phyloP scores from a whole-genome alignment of 2,329 filamentous ascomycete genomes.

The Kalmusia sp. region DNA sequence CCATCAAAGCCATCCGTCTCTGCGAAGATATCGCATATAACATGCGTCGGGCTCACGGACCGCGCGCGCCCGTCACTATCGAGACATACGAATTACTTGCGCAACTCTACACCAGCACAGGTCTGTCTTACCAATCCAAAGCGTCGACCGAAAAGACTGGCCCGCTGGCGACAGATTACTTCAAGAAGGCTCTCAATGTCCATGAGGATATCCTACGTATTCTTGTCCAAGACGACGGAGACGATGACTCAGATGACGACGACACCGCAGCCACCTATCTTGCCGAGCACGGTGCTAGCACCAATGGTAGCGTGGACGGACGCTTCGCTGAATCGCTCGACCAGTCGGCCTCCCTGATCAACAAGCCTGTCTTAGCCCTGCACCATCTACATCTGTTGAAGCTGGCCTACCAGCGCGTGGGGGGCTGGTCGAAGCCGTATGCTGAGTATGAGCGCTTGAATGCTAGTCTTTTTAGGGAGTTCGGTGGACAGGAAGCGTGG shows the following conservation, averaged over 20 bases:
- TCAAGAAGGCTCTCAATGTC: constrained; percentile 45
- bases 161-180: constrained; percentile 45
- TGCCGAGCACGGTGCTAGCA: constrained; percentile 41
- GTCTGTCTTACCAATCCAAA: constrained; percentile 47
- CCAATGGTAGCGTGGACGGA: constrained; percentile 31
- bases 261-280: constrained; percentile 47
- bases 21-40: constrained; percentile 65
- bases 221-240: constrained; percentile 30
- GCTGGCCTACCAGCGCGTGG: constrained; percentile 52
- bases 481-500: constrained; percentile 43
- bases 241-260: constrained; percentile 40
- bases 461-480: constrained; percentile 52
- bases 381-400: constrained; percentile 47
- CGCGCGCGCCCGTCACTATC: constrained; percentile 55
- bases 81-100: constrained; percentile 60
- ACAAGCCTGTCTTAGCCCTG: constrained; percentile 33
- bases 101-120: constrained; percentile 55
- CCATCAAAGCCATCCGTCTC: constrained; percentile 49
- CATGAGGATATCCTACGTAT: constrained; percentile 45
- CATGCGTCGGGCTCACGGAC: constrained; percentile 60
- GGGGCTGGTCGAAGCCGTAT: constrained; percentile 56
- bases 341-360: constrained; percentile 27
- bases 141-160: constrained; percentile 43
- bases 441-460: constrained; percentile 58
- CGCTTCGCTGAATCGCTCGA: constrained; percentile 32